Percentiles rank a stretch among this genome's conserved stretches.
Conservation (phyloP, 495 filamentous ascomycete species). For the Astrothelium macrocarpum region DNA sequence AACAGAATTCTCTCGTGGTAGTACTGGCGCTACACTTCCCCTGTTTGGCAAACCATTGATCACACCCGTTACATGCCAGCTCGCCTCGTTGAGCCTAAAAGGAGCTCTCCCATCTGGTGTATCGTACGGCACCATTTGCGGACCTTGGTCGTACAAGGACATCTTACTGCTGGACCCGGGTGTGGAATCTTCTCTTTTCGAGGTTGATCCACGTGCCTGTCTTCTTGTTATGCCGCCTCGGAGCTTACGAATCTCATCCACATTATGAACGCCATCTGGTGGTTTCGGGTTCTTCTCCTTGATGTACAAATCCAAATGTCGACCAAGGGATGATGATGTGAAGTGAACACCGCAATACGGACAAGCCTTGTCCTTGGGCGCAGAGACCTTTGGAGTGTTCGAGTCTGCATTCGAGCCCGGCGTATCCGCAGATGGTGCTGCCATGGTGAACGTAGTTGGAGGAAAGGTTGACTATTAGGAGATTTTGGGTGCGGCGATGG, state of each 20-base stretch:
- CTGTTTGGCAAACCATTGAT: slow-evolving; percentile 62
- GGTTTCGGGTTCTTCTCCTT: slow-evolving; percentile 76
- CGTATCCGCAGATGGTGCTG: slow-evolving; percentile 4
- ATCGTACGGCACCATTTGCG: background rate
- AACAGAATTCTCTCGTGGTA: slow-evolving; percentile 29
- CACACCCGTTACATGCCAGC: slow-evolving; percentile 72
- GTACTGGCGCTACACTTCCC: slow-evolving; percentile 34
- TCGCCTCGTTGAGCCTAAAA: slow-evolving; percentile 45
- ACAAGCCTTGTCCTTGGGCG: slow-evolving; percentile 70
- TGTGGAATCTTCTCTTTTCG: slow-evolving; percentile 7
- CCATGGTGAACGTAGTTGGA: background rate
- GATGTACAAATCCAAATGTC: slow-evolving; percentile 84
- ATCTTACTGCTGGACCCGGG: background rate
- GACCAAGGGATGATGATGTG: slow-evolving; percentile 85
- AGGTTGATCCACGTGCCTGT: slow-evolving; percentile 52
- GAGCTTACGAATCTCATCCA: slow-evolving; percentile 74
- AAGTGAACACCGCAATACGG: slow-evolving; percentile 78
- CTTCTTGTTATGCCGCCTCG: slow-evolving; percentile 74
- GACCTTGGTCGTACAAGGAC: background rate
- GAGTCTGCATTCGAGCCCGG: slow-evolving; percentile 4
- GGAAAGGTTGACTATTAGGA: background rate
- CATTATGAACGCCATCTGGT: slow-evolving; percentile 76
- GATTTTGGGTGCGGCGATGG: background rate
- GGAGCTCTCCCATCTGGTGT: background rate
- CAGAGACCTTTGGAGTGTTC: slow-evolving; percentile 28